These are phyloP conservation scores for Dacryopinax spathularia DNA, from an alignment of 768 basidiomycete species.

Conservation along the genomic window DNA sequence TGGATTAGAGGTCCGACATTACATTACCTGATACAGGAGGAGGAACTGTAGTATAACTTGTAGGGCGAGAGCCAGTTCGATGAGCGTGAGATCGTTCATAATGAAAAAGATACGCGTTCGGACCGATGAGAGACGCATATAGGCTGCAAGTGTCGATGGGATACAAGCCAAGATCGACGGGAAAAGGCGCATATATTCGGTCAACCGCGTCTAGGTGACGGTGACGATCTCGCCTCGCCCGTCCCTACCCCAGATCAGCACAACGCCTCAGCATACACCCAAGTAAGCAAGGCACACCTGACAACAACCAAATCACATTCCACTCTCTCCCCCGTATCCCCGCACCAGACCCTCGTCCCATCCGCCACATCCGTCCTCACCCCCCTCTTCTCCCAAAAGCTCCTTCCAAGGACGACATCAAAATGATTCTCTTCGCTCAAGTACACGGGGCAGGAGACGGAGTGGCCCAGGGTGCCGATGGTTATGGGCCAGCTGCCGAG, in stretches of 20 bases:
- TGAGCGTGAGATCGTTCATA: too few species aligned
- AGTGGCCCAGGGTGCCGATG: slow-evolving; percentile 25
- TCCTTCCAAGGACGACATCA: slow-evolving; percentile 82
- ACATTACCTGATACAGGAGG: too few species aligned
- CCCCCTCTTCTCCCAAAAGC: slow-evolving; percentile 46
- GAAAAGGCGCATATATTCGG: too few species aligned
- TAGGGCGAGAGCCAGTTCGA: too few species aligned
- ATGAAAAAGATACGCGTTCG: too few species aligned
- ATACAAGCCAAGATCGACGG: too few species aligned
- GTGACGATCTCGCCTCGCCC: slow-evolving; percentile 81
- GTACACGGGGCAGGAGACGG: slow-evolving; percentile 45
- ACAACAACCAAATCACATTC: slow-evolving; percentile 85
- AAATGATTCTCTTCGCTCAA: slow-evolving; percentile 92
- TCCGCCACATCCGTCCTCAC: slow-evolving; percentile 72
- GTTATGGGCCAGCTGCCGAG: slow-evolving; percentile 74
- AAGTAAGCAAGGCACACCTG: slow-evolving; percentile 21
- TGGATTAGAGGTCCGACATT: too few species aligned
- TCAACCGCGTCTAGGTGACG: slow-evolving; percentile 48
- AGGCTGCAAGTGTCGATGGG: too few species aligned
- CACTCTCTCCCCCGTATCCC: slow-evolving; percentile 84
- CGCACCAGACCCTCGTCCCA: slow-evolving; percentile 76
- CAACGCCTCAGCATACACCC: not conserved
- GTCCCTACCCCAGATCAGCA: slow-evolving; percentile 34
- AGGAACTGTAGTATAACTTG: too few species aligned
- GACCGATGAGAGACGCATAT: too few species aligned